Evolutionary conservation across 345 rosid species (phyloP).

Genomic region (Psidium friedrichsthalianum): DNA sequence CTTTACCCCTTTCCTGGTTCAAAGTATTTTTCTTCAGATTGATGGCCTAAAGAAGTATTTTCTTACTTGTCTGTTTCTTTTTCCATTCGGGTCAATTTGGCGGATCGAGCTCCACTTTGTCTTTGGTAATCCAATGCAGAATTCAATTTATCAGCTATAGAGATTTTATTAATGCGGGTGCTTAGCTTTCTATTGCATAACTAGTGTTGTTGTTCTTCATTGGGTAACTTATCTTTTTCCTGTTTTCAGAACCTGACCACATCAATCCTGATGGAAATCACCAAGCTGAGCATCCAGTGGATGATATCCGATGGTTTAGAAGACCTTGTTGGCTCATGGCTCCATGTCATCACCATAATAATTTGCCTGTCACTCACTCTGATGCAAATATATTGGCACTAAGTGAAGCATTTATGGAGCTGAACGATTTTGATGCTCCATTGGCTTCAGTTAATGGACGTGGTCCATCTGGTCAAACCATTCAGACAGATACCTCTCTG

Average conservation of each 20-base stretch:
- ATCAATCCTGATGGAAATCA: not conserved
- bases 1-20: not conserved
- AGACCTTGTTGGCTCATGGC: not conserved
- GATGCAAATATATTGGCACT: not conserved
- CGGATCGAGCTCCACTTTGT: fast-evolving
- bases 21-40: fast-evolving
- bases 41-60: not conserved
- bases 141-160: not conserved
- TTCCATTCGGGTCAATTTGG: not conserved
- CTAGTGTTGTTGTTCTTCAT: not conserved
- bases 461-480: not conserved
- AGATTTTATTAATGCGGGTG: not conserved
- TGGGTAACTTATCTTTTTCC: not conserved
- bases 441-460: not conserved
- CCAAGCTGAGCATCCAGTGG: fast-evolving
- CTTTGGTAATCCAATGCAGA: not conserved
- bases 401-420: not conserved
- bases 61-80: not conserved
- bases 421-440: fast-evolving
- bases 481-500: not conserved
- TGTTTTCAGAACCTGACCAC: not conserved
- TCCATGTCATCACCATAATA: not conserved
- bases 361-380: not conserved
- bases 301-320: not conserved
- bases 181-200: not conserved